These are phyloP conservation scores for Trichoderma sp. DNA, from an alignment of 2,329 filamentous ascomycete genomes.

Conservation along the genomic window DNA sequence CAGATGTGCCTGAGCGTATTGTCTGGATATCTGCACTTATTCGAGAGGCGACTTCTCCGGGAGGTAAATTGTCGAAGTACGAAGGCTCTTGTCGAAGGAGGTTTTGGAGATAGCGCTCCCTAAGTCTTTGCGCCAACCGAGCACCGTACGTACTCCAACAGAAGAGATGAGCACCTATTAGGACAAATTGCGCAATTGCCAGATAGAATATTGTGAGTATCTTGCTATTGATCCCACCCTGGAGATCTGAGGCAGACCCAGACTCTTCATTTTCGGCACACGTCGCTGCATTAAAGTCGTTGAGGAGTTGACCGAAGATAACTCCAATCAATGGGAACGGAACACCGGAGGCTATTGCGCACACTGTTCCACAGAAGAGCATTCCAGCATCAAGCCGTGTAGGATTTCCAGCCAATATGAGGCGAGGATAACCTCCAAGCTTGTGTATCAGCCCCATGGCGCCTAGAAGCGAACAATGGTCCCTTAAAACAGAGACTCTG, in stretches of 20 bases:
- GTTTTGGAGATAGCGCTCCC: slow-evolving; percentile 55
- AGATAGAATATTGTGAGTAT: slow-evolving; percentile 61
- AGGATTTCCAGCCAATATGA: slow-evolving; percentile 16
- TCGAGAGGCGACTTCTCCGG: slow-evolving; percentile 58
- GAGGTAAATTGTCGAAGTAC: slow-evolving; percentile 58
- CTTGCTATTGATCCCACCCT: slow-evolving; percentile 45
- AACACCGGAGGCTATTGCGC: slow-evolving; percentile 40
- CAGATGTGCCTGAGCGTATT: slow-evolving; percentile 61
- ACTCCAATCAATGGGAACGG: slow-evolving; percentile 59
- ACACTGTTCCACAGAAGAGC: slow-evolving; percentile 22
- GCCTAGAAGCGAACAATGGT: background rate
- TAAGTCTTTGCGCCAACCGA: slow-evolving; percentile 57
- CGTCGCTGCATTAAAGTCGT: slow-evolving; percentile 53
- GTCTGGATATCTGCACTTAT: slow-evolving; percentile 61
- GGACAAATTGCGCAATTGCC: slow-evolving; percentile 57
- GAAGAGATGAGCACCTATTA: slow-evolving; percentile 59
- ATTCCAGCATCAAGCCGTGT: slow-evolving; percentile 25
- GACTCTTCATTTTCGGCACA: slow-evolving; percentile 34
- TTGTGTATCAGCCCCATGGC: background rate
- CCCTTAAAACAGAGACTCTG: background rate
- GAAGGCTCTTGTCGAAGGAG: slow-evolving; percentile 58
- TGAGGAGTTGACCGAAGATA: slow-evolving; percentile 56
- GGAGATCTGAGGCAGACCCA: slow-evolving; percentile 30
- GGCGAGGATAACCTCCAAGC: background rate
- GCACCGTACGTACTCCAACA: slow-evolving; percentile 61